Evolutionary conservation across 2,329 filamentous ascomycete genomes (phyloP).

Genomic region (Trichoderma afroharzianum): DNA sequence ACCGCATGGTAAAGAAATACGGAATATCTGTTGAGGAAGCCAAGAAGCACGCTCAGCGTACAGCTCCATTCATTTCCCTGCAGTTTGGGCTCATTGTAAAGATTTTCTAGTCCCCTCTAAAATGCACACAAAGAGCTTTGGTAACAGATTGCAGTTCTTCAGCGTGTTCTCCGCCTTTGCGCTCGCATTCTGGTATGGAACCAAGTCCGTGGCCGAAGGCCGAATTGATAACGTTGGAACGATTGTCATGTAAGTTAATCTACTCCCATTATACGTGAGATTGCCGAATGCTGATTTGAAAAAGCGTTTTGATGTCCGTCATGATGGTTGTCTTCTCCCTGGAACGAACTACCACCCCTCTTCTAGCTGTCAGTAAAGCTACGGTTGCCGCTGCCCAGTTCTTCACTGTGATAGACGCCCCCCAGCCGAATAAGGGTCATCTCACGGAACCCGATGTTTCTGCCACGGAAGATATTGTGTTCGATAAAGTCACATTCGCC

Average conservation of each 20-base stretch:
- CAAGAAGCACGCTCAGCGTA: constrained; percentile 45
- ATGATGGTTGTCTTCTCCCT: constrained; percentile 57
- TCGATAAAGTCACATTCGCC: constrained; percentile 65
- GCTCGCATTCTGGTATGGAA: constrained; percentile 61
- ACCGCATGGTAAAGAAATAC: constrained; percentile 51
- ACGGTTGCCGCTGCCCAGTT: constrained; percentile 57
- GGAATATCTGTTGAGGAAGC: constrained; percentile 53
- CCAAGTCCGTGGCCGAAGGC: constrained; percentile 46
- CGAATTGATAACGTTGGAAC: constrained; percentile 48
- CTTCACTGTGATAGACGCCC: constrained; percentile 52
- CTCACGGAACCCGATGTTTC: constrained; percentile 37
- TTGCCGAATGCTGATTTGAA: constrained; percentile 11
- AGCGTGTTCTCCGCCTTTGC: constrained; percentile 51
- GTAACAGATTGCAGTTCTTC: constrained; percentile 44
- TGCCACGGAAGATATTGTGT: constrained; percentile 39
- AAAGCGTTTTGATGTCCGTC: constrained; percentile 52
- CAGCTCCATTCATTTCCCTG: constrained; percentile 47
- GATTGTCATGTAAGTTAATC: constrained; percentile 49
- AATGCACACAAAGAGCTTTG: background rate
- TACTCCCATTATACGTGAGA: background rate
- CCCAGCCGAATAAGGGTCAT: constrained; percentile 34
- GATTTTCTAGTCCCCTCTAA: background rate
- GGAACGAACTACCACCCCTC: constrained; percentile 53
- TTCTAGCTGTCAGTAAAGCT: constrained; percentile 57
- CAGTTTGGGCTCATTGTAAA: constrained; percentile 51